phyloP scores from a whole-genome alignment of 768 basidiomycete species.

The Suillus fuscotomentosus region DNA sequence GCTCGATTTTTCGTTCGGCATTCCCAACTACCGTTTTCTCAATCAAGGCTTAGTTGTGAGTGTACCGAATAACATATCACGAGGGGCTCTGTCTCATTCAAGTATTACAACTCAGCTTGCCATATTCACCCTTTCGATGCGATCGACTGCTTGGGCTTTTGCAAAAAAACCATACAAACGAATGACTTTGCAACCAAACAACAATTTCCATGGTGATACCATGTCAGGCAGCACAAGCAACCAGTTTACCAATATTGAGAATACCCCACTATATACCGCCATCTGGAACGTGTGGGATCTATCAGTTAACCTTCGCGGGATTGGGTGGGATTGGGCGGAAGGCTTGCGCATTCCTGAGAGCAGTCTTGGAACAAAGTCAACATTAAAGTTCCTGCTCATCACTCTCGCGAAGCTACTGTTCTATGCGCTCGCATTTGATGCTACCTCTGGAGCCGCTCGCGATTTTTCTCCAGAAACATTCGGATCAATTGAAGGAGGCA shows the following conservation, averaged over 20 bases:
- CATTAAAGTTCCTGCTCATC: slow-evolving; percentile 12
- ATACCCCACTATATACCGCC: neutral
- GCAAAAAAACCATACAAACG: slow-evolving; percentile 5
- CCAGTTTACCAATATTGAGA: neutral
- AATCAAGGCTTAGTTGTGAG: slow-evolving; percentile 25
- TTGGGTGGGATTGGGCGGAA: slow-evolving; percentile 23
- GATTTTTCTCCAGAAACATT: slow-evolving; percentile 41
- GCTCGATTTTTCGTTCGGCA: slow-evolving; percentile 23
- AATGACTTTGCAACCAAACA: neutral
- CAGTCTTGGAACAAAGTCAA: slow-evolving; percentile 14
- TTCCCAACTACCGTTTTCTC: slow-evolving; percentile 12
- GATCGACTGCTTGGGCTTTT: slow-evolving; percentile 23
- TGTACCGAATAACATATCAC: neutral
- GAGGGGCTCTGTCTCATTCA: slow-evolving; percentile 5
- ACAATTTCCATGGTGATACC: neutral
- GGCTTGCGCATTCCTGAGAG: slow-evolving; percentile 15
- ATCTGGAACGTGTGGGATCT: slow-evolving; percentile 29
- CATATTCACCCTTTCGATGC: slow-evolving; percentile 25
- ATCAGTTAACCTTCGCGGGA: slow-evolving; percentile 20
- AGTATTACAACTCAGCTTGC: slow-evolving; percentile 13
- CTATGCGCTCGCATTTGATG: slow-evolving; percentile 12
- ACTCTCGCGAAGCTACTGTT: slow-evolving; percentile 8
- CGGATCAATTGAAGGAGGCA: slow-evolving; percentile 30
- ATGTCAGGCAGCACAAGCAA: neutral
- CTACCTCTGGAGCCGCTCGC: slow-evolving; percentile 9